These are phyloP conservation scores for Thielaviopsis cerberus DNA, from an alignment of 2,329 filamentous ascomycete genomes.

Conservation along the genomic window DNA sequence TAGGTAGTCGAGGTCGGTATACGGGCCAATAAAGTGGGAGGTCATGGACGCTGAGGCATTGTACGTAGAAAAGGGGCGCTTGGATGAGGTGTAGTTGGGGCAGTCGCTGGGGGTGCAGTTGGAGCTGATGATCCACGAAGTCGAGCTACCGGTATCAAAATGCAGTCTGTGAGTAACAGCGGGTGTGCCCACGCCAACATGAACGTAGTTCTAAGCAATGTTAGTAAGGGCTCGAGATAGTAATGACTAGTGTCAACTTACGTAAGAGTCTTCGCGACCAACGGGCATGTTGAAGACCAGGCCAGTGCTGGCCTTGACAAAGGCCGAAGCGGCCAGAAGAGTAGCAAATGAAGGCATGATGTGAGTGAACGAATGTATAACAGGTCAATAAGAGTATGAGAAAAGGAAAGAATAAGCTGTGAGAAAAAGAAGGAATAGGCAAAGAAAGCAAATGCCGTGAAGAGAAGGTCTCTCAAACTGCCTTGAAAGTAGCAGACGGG, in stretches of 20 bases:
- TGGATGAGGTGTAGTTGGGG: constrained; percentile 14
- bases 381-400: neutral
- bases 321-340: constrained; percentile 7
- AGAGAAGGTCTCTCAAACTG: neutral
- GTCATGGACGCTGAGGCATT: constrained; percentile 18
- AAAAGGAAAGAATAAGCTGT: neutral
- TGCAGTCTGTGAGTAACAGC: constrained; percentile 15
- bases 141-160: constrained; percentile 21
- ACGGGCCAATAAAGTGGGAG: constrained; percentile 13
- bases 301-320: constrained; percentile 3
- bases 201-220: constrained; percentile 6
- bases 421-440: neutral
- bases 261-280: constrained; percentile 9
- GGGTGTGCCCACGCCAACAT: constrained; percentile 18
- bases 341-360: constrained; percentile 8
- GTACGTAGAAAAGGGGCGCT: constrained; percentile 13
- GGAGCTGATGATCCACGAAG: constrained; percentile 19
- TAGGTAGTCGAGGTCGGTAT: constrained; percentile 17
- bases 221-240: neutral
- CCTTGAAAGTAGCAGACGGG: neutral
- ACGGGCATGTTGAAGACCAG: constrained; percentile 10
- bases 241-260: neutral
- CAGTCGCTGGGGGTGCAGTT: constrained; percentile 16
- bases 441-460: neutral
- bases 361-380: neutral